phyloP scores from a whole-genome alignment of 345 rosid genomes.

The Fremontodendron californicum region DNA sequence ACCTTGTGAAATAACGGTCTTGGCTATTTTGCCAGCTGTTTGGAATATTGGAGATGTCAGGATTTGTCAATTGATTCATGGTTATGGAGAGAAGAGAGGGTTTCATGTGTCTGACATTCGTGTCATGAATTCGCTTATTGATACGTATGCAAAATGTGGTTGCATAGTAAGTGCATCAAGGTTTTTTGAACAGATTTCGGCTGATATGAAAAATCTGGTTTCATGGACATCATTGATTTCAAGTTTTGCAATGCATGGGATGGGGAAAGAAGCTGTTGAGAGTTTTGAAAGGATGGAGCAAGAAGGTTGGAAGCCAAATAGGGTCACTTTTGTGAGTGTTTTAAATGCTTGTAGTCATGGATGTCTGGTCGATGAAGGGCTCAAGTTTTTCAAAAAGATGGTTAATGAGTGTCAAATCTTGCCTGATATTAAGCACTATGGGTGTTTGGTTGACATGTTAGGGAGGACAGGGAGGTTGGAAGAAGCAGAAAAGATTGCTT shows the following conservation, averaged over 20 bases:
- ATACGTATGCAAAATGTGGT: constrained; percentile 75
- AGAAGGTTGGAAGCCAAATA: constrained; percentile 51
- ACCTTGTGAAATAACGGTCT: constrained; percentile 59
- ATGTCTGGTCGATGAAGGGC: constrained; percentile 68
- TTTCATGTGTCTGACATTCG: constrained; percentile 55
- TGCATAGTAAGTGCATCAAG: constrained; percentile 51
- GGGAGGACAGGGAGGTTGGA: constrained; percentile 77
- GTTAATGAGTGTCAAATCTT: constrained; percentile 37
- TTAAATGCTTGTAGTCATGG: constrained; percentile 89
- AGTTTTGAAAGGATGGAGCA: constrained; percentile 57
- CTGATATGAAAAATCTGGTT: constrained; percentile 51
- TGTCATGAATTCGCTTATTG: constrained; percentile 55
- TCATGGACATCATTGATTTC: constrained; percentile 83
- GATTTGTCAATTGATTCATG: constrained; percentile 57
- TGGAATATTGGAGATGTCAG: constrained; percentile 42
- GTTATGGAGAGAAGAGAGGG: constrained; percentile 53
- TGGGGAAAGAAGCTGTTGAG: constrained; percentile 67
- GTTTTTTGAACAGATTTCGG: constrained; percentile 47
- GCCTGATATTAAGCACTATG: constrained; percentile 71
- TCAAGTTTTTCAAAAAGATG: constrained; percentile 60
- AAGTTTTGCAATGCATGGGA: constrained; percentile 77
- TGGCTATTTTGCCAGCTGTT: constrained; percentile 65
- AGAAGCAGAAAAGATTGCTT: constrained; percentile 71
- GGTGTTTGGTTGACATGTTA: constrained; percentile 74
- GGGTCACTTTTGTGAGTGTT: constrained; percentile 70